Percentiles rank a stretch among this genome's conserved stretches.
Evolutionary conservation across 106 monocot genomes (phyloP).

Genomic region (Dendrobium nobile): DNA sequence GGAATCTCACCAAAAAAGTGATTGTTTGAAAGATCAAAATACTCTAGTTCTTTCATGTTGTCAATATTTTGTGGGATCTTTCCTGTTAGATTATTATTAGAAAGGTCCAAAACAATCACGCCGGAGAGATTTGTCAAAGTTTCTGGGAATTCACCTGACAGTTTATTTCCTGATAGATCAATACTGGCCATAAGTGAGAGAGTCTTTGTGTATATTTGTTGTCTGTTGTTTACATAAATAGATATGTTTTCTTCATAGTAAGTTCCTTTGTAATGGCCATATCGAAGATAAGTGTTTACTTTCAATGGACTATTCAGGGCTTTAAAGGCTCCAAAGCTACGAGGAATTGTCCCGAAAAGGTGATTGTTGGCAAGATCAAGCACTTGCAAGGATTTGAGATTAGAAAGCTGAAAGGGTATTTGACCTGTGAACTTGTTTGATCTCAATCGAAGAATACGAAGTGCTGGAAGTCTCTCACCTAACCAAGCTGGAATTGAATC

Average conservation of each 20-base stretch:
- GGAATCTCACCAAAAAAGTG: not conserved
- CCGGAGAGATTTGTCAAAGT: not conserved
- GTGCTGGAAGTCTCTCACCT: not conserved
- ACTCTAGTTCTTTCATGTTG: not conserved
- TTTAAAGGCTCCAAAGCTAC: not conserved
- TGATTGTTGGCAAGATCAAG: conserved; percentile 3
- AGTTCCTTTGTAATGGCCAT: not conserved
- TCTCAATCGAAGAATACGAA: conserved; percentile 1
- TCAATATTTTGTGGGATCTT: conserved; percentile 3
- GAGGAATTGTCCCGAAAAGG: not conserved
- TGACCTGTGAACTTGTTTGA: conserved; percentile 3
- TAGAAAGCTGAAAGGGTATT: conserved; percentile 1
- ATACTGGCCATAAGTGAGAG: conserved; percentile 2
- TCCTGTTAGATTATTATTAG: conserved; percentile 1
- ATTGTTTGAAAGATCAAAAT: conserved; percentile 9
- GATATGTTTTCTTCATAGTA: not conserved
- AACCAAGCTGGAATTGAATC: conserved; percentile 15
- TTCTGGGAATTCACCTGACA: not conserved
- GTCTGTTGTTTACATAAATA: not conserved
- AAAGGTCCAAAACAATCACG: not conserved
- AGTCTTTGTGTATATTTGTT: not conserved
- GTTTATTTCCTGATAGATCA: conserved; percentile 1
- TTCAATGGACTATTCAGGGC: not conserved
- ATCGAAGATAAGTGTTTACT: not conserved
- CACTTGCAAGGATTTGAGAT: conserved; percentile 5